These are phyloP conservation scores for Calonectria honghensis DNA, from an alignment of 2,329 filamentous ascomycete species.

Conservation along the genomic window DNA sequence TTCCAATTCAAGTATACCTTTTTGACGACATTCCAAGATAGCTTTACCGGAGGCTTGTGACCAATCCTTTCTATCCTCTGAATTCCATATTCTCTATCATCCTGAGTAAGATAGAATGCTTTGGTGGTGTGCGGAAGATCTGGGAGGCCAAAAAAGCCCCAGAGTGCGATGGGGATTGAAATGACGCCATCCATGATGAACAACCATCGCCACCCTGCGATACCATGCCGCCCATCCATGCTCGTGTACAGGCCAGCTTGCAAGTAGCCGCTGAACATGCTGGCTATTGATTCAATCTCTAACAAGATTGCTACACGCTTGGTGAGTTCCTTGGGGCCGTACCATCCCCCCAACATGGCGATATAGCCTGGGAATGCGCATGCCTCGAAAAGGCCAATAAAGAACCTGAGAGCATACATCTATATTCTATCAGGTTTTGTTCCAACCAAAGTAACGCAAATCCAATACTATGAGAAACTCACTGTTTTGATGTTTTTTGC, in stretches of 20 bases:
- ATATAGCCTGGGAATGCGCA: constrained; percentile 53
- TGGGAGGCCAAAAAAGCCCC: constrained; percentile 45
- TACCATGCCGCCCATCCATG: constrained; percentile 54
- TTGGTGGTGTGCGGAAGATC: constrained; percentile 41
- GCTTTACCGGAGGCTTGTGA: constrained; percentile 32
- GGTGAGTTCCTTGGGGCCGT: constrained; percentile 54
- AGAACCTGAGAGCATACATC: constrained; percentile 56
- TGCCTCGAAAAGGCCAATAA: constrained; percentile 57
- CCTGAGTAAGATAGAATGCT: constrained; percentile 38
- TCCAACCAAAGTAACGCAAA: no score
- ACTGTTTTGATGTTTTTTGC: constrained; percentile 51
- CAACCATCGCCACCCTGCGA: constrained; percentile 57
- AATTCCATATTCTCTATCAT: constrained; percentile 13
- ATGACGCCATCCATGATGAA: constrained; percentile 61
- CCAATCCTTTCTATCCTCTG: constrained; percentile 8
- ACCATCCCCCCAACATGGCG: constrained; percentile 57
- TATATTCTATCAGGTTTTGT: constrained; percentile 15
- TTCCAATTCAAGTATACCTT: constrained; percentile 12
- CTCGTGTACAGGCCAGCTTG: constrained; percentile 61
- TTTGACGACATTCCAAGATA: constrained; percentile 18
- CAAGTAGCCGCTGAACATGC: constrained; percentile 59
- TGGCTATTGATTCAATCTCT: constrained; percentile 48
- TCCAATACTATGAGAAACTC: not conserved
- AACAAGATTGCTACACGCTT: constrained; percentile 56
- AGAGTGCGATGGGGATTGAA: constrained; percentile 43